A percentile compares a stretch with the other conserved stretches of the same genome.
Evolutionary conservation across 2,329 filamentous ascomycete species (phyloP).

Genomic region (Penicillium freii): DNA sequence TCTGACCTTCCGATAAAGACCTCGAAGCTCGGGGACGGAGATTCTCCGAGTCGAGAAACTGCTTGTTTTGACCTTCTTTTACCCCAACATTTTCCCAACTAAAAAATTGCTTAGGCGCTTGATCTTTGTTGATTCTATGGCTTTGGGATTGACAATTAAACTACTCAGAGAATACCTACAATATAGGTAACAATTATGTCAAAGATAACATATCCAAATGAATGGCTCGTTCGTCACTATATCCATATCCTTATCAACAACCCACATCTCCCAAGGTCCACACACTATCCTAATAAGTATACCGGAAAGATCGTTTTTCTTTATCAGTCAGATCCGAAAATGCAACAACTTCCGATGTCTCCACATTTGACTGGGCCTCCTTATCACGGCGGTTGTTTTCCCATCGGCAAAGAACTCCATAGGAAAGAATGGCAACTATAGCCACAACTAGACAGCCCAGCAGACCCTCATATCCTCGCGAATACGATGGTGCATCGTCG

Average conservation of each 20-base stretch:
- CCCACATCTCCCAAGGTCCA: background rate
- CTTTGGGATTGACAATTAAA: too few relatives aligned
- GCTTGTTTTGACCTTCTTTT: background rate
- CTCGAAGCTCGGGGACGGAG: background rate
- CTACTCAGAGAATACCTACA: too few relatives aligned
- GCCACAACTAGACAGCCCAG: conserved; percentile 22
- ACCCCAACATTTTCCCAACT: background rate
- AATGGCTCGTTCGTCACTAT: background rate
- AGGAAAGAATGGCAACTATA: conserved; percentile 19
- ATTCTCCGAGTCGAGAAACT: background rate
- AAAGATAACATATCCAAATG: background rate
- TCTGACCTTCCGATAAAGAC: conserved; percentile 6
- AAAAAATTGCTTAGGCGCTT: background rate
- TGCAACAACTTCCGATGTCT: conserved; percentile 11
- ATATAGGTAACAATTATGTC: too few relatives aligned
- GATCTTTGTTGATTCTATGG: background rate
- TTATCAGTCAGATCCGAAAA: conserved; percentile 26
- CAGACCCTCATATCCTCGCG: conserved; percentile 22
- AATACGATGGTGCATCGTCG: conserved; percentile 23
- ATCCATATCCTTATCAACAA: background rate
- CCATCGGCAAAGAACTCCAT: conserved; percentile 21
- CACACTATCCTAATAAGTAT: conserved; percentile 17
- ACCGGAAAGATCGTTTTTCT: conserved; percentile 25
- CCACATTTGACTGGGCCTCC: conserved; percentile 5
- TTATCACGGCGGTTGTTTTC: conserved; percentile 24